Evolutionary conservation across 2,329 filamentous ascomycete species (phyloP), one percentile per base, ranked within the genome.

Genomic region (Drechslera avenae): DNA sequence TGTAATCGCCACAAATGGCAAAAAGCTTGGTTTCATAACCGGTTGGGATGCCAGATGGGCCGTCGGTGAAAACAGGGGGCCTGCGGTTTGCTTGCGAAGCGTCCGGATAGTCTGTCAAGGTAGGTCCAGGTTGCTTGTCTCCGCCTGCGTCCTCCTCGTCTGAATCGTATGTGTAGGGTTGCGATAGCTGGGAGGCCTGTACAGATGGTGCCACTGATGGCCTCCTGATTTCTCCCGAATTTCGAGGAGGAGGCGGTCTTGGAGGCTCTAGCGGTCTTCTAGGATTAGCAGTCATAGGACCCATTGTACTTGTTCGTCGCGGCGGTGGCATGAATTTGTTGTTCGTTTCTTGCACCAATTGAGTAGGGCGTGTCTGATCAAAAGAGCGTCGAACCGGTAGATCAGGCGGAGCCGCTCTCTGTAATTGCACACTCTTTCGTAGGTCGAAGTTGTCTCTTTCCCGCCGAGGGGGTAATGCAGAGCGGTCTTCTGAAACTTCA

Each of bases 11-110:
- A 68, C 90, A 97, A 2, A 96, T 86, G 56, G 94, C 92, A 67
- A 97, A 86, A 23, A 91, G 79, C 34, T 91, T 86, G 4, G 90
- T 89, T 57, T 97, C 94, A 61, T 96, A 94, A 63, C 90, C 91
- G 3, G 89, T 92, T 23, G 82, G 76, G 49, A 99, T 92, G 57
- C 93, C 89, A 43, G 81, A 82, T n/a, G 83, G 82, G 0, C 89
- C 87, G 34, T 86, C 81, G 62, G 86, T 88, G 61, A 90, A 85
- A 43, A 82, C 83, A 0, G 94, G 94, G 13, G 90, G 88, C 40
- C 91, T 84, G 41, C 94, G 85, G 68, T 97, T 99, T 2, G 90
- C 85, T 59, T 88, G 86, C 1, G 91, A 90, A 1, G 88, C 80
- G 73, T 99, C 92, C 0, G 94, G 94, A 69, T 90, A 97, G 41